Percentiles rank a stretch among this genome's conserved stretches.
Evolutionary conservation across 208 protist genomes (phyloP).

Genomic region (Vickermania spadyakhi): DNA sequence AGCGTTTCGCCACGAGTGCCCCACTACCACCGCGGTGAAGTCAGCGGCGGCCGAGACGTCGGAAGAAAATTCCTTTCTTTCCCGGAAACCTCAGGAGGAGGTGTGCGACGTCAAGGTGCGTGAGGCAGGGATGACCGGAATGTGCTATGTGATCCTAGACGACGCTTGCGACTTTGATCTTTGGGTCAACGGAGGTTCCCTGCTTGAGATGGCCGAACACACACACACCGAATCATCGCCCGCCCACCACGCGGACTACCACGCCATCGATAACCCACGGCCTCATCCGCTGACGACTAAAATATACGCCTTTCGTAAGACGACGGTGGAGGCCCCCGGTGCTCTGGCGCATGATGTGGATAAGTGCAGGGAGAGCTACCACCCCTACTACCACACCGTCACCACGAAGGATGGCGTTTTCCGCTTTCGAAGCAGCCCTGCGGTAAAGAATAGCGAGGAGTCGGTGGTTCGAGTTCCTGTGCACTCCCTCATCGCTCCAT

Average conservation of each 20-base stretch:
- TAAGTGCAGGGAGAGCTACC: neutral
- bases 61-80: slow-evolving; percentile 5
- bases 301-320: slow-evolving; percentile 23
- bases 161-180: slow-evolving; percentile 33
- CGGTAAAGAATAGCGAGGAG: slow-evolving; percentile 14
- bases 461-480: slow-evolving; percentile 20
- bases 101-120: neutral
- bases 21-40: neutral
- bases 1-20: neutral
- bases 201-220: slow-evolving; percentile 6
- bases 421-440: slow-evolving; percentile 15
- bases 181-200: slow-evolving; percentile 19
- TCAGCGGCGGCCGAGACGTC: slow-evolving; percentile 2
- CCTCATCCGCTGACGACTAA: slow-evolving; percentile 14
- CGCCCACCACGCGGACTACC: slow-evolving; percentile 1
- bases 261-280: slow-evolving; percentile 12
- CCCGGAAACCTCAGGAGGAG: slow-evolving; percentile 3
- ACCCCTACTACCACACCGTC: slow-evolving; percentile 8
- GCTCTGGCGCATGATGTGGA: neutral
- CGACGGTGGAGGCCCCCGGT: neutral
- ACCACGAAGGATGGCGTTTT: slow-evolving; percentile 5
- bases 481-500: slow-evolving; percentile 16
- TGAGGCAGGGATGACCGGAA: slow-evolving; percentile 9
- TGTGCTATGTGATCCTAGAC: slow-evolving; percentile 22
- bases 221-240: neutral